These are phyloP conservation scores for Claviceps spartinae DNA, from an alignment of 2,329 filamentous ascomycete species.

Conservation along the genomic window DNA sequence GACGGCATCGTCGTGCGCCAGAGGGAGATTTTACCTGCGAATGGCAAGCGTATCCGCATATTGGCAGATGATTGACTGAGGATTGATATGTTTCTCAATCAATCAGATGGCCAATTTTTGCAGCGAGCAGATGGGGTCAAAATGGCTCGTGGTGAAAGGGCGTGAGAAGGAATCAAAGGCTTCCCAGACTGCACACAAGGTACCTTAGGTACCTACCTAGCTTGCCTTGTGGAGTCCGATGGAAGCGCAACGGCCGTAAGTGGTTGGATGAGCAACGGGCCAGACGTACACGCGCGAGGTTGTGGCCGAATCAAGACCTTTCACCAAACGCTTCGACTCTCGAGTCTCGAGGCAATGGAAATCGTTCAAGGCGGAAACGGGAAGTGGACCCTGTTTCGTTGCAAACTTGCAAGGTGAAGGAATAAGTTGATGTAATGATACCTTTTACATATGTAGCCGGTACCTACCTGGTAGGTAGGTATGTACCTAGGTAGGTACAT, in stretches of 20 bases:
- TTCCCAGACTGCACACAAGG: not conserved
- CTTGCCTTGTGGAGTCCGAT: not conserved
- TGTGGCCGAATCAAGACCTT: not conserved
- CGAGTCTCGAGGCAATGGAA: not conserved
- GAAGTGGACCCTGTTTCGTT: not conserved
- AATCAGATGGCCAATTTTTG: not conserved
- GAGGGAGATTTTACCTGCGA: slow-evolving; percentile 2
- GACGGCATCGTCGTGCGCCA: not conserved
- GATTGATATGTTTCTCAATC: not conserved
- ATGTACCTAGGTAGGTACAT: too few species aligned
- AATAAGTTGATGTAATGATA: not conserved
- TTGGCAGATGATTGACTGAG: not conserved
- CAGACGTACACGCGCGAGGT: not conserved
- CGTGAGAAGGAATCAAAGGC: not conserved
- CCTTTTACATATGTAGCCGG: not conserved
- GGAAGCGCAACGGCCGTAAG: not conserved
- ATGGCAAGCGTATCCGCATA: slow-evolving; percentile 6
- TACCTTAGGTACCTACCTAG: not conserved
- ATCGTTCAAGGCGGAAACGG: not conserved
- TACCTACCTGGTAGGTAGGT: too few species aligned
- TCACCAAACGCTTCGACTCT: not conserved
- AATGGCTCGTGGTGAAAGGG: not conserved
- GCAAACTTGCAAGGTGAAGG: not conserved
- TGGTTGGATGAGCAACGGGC: not conserved
- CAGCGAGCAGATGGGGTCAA: not conserved